Evolutionary conservation across 164 flowering plant species (phyloP).

Genomic region (Magnolia sinica): DNA sequence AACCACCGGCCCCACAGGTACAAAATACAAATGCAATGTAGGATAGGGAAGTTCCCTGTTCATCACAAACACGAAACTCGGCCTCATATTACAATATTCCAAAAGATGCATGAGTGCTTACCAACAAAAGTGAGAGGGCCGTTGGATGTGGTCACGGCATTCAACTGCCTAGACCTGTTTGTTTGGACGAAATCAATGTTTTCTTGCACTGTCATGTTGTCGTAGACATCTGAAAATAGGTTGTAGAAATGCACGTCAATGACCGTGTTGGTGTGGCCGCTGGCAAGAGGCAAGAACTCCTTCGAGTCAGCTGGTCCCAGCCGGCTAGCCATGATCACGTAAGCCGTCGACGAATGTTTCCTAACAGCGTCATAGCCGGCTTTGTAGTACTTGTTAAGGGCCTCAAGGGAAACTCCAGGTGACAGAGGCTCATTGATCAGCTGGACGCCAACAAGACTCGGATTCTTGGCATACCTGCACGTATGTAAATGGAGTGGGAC

Average conservation of each 20-base stretch:
- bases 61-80: no score
- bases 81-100: background rate
- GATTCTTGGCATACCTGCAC: constrained; percentile 46
- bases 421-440: constrained; percentile 66
- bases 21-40: no score
- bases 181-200: constrained; percentile 52
- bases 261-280: constrained; percentile 30
- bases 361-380: constrained; percentile 61
- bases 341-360: constrained; percentile 44
- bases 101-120: constrained; percentile 17
- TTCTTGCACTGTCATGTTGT: constrained; percentile 45
- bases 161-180: constrained; percentile 39
- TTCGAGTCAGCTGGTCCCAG: constrained; percentile 31
- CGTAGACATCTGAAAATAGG: constrained; percentile 31
- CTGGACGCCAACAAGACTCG: constrained; percentile 61
- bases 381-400: constrained; percentile 47
- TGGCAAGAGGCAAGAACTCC: constrained; percentile 57
- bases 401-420: constrained; percentile 44
- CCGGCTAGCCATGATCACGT: constrained; percentile 50
- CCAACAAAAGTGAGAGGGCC: constrained; percentile 72
- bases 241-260: constrained; percentile 70
- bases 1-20: no score
- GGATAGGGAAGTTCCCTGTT: no score
- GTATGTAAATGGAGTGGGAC: background rate
- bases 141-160: constrained; percentile 34